A percentile compares a stretch with the other conserved stretches of the same genome.
Evolutionary conservation across 164 flowering plant genomes (phyloP).

Genomic region (Amborella trichopoda): DNA sequence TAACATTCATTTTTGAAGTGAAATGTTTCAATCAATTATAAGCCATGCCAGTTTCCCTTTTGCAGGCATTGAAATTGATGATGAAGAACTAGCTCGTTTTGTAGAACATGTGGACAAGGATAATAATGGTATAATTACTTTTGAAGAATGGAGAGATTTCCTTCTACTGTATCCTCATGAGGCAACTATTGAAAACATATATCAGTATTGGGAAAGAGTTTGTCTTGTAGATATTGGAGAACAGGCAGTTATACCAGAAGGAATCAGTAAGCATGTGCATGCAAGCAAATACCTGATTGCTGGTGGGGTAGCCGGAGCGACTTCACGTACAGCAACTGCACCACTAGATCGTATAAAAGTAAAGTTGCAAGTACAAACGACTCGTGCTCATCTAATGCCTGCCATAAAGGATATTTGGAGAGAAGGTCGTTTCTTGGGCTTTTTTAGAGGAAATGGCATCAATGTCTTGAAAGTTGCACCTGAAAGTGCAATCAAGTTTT

Average conservation of each 20-base stretch:
- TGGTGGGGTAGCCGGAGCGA: constrained; percentile 93
- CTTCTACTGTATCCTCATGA: constrained; percentile 97
- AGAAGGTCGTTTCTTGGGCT: constrained; percentile 63
- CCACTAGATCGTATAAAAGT: constrained; percentile 96
- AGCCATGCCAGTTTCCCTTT: constrained; percentile 16
- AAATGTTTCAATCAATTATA: too few relatives aligned
- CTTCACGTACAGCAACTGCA: constrained; percentile 96
- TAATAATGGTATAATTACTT: constrained; percentile 89
- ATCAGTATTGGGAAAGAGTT: constrained; percentile 86
- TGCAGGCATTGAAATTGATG: constrained; percentile 90
- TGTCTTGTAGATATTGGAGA: constrained; percentile 97
- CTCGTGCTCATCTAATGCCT: constrained; percentile 38
- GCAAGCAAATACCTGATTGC: constrained; percentile 79
- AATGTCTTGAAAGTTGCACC: constrained; percentile 96
- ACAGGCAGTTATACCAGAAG: constrained; percentile 83
- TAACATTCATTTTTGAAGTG: too few relatives aligned
- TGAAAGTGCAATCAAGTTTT: constrained; percentile 91
- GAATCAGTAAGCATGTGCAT: constrained; percentile 75
- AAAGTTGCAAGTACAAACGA: constrained; percentile 76
- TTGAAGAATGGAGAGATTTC: constrained; percentile 99
- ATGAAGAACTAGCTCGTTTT: constrained; percentile 85
- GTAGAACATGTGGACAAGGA: constrained; percentile 97
- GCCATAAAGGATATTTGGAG: constrained; percentile 60
- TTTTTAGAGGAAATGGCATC: constrained; percentile 93
- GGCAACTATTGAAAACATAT: constrained; percentile 84